These are phyloP conservation scores for Penicillium sp. DNA, from an alignment of 2,329 filamentous ascomycete genomes.

Conservation along the genomic window DNA sequence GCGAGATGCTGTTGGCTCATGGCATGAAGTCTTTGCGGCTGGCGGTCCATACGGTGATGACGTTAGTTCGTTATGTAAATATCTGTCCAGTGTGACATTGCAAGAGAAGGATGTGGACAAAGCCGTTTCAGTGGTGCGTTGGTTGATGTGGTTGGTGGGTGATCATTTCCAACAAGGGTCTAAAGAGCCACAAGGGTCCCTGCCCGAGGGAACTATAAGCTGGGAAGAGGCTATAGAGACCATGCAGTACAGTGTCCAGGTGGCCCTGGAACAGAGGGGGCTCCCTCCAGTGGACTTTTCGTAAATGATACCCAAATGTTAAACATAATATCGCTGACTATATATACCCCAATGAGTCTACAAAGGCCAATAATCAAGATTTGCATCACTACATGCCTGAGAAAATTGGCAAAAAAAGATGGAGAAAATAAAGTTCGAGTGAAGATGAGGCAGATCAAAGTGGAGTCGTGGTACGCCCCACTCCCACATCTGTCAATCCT, in stretches of 20 bases:
- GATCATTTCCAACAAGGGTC: slow-evolving; percentile 36
- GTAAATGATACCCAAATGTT: slow-evolving; percentile 7
- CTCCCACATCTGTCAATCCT: neutral
- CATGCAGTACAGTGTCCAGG: slow-evolving; percentile 44
- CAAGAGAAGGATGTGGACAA: slow-evolving; percentile 79
- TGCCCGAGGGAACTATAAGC: slow-evolving; percentile 18
- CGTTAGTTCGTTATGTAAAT: slow-evolving; percentile 69
- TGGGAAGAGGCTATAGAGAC: slow-evolving; percentile 41
- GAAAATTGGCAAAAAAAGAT: neutral
- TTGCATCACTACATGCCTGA: neutral
- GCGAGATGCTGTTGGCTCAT: slow-evolving; percentile 69
- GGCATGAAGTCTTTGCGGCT: slow-evolving; percentile 68
- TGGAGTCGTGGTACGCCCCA: neutral
- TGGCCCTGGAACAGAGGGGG: slow-evolving; percentile 45
- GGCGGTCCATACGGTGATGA: slow-evolving; percentile 80
- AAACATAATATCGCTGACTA: neutral
- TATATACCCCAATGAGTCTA: neutral
- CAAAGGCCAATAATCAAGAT: neutral
- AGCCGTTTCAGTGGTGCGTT: slow-evolving; percentile 65
- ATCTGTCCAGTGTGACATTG: slow-evolving; percentile 67
- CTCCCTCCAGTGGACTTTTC: slow-evolving; percentile 47
- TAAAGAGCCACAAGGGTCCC: slow-evolving; percentile 36
- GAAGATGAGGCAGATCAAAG: neutral
- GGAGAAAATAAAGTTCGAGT: neutral
- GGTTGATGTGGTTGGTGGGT: slow-evolving; percentile 51